A percentile compares a stretch with the other conserved stretches of the same genome.
Evolutionary conservation across 495 filamentous ascomycete species (phyloP).

Genomic region (Pseudoneurospora amorphoporcata): DNA sequence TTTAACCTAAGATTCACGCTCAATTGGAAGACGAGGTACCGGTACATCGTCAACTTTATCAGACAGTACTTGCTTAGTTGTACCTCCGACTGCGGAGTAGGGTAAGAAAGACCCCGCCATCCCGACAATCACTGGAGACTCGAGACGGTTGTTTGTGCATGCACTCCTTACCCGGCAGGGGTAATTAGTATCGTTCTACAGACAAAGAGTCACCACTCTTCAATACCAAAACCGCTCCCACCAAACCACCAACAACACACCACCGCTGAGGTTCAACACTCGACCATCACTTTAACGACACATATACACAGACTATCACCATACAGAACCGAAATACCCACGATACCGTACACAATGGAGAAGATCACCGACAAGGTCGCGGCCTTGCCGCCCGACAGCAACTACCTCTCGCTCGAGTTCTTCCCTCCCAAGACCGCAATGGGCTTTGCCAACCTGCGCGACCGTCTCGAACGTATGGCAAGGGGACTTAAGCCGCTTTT

Average conservation of each 20-base stretch:
- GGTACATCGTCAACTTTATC: background rate
- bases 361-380: constrained; percentile 96
- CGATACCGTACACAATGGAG: constrained; percentile 46
- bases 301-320: background rate
- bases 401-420: constrained; percentile 97
- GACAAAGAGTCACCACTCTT: background rate
- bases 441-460: constrained; percentile 87
- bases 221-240: background rate
- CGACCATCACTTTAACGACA: background rate
- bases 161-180: background rate
- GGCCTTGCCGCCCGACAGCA: constrained; percentile 67
- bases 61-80: background rate
- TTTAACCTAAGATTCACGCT: background rate
- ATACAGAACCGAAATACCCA: background rate
- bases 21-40: background rate
- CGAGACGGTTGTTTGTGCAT: background rate
- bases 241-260: background rate
- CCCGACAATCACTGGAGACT: background rate
- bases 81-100: background rate
- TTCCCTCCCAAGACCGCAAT: constrained; percentile 94
- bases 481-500: constrained; percentile 82
- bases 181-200: background rate
- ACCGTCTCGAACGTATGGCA: constrained; percentile 91
- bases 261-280: background rate
- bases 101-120: background rate